Conservation (phyloP, 1,139 yeast genomes). For the Eremothecium coryli region DNA sequence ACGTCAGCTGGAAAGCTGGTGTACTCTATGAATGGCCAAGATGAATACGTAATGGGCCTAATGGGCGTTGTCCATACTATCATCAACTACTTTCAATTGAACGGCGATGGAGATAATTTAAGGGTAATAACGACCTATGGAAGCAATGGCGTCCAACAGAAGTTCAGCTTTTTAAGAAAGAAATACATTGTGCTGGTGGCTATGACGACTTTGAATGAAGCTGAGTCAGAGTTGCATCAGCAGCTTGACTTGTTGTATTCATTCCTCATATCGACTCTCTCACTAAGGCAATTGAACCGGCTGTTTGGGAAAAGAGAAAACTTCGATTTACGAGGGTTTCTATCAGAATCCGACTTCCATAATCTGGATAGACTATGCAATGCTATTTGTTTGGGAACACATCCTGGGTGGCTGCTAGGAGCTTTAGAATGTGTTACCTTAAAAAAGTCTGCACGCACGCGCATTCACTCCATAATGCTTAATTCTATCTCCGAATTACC, state of each 20-base stretch:
- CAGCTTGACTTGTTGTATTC: slow-evolving; percentile 72
- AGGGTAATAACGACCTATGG: slow-evolving; percentile 37
- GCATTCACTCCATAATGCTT: slow-evolving; percentile 30
- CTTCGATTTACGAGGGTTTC: slow-evolving; percentile 68
- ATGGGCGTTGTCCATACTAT: slow-evolving; percentile 49
- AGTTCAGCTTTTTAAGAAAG: slow-evolving; percentile 51
- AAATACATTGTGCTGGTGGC: slow-evolving; percentile 71
- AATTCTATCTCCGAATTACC: slow-evolving; percentile 18
- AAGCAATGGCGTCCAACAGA: slow-evolving; percentile 22
- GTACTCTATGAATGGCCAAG: slow-evolving; percentile 70
- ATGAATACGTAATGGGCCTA: slow-evolving; percentile 60
- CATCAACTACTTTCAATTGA: slow-evolving; percentile 33
- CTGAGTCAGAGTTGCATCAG: slow-evolving; percentile 45
- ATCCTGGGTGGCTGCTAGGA: slow-evolving; percentile 50
- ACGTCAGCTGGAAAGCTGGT: slow-evolving; percentile 93
- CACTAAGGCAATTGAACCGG: slow-evolving; percentile 61
- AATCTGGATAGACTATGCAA: slow-evolving; percentile 22
- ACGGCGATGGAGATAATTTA: slow-evolving; percentile 26
- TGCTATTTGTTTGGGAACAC: slow-evolving; percentile 34
- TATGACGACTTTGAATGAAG: slow-evolving; percentile 48
- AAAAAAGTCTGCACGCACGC: slow-evolving; percentile 38
- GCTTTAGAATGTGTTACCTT: slow-evolving; percentile 52
- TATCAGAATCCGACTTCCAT: slow-evolving; percentile 38
- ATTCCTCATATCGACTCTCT: slow-evolving; percentile 70
- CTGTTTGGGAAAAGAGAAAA: slow-evolving; percentile 66